Evolutionary conservation across 1,284 basidiomycete species (phyloP).

Genomic region (Tylopilus sp.): DNA sequence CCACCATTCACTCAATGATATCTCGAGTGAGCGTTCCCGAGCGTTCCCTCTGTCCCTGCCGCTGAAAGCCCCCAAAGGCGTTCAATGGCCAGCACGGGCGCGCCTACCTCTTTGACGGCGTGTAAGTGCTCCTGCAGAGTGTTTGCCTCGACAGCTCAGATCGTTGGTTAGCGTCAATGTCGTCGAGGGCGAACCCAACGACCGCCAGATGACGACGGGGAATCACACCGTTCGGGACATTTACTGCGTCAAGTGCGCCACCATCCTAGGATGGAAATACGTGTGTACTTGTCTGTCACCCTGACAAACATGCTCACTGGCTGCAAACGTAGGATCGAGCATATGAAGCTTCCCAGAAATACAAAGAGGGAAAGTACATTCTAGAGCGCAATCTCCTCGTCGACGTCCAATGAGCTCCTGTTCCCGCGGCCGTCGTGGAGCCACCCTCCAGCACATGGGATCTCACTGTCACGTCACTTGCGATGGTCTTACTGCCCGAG

Average conservation of each 20-base stretch:
- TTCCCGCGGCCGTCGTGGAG: slow-evolving; percentile 11
- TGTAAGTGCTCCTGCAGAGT: slow-evolving; percentile 63
- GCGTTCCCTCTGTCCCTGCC: slow-evolving; percentile 2
- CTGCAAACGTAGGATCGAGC: slow-evolving; percentile 75
- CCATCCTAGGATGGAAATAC: slow-evolving; percentile 96
- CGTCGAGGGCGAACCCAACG: slow-evolving; percentile 83
- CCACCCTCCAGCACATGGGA: slow-evolving; percentile 14
- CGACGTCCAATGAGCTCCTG: slow-evolving; percentile 66
- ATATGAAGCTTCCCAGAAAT: slow-evolving; percentile 88
- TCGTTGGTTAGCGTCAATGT: slow-evolving; percentile 78
- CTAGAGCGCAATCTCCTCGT: slow-evolving; percentile 90
- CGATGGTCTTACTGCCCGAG: slow-evolving; percentile 26
- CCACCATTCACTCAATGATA: slow-evolving; percentile 90
- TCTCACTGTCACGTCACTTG: slow-evolving; percentile 20
- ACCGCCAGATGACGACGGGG: slow-evolving; percentile 95
- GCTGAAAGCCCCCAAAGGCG: slow-evolving; percentile 57
- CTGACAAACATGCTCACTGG: slow-evolving; percentile 1
- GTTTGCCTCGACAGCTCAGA: slow-evolving; percentile 22
- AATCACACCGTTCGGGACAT: slow-evolving; percentile 96
- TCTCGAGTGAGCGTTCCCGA: slow-evolving; percentile 71
- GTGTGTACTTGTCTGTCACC: slow-evolving; percentile 50
- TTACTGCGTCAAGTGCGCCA: slow-evolving; percentile 87
- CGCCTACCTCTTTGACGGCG: slow-evolving; percentile 90
- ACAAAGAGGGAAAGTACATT: slow-evolving; percentile 98
- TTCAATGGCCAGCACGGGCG: slow-evolving; percentile 95